Evolutionary conservation across 345 rosid genomes (phyloP).

Genomic region (Eucalyptus regnans): DNA sequence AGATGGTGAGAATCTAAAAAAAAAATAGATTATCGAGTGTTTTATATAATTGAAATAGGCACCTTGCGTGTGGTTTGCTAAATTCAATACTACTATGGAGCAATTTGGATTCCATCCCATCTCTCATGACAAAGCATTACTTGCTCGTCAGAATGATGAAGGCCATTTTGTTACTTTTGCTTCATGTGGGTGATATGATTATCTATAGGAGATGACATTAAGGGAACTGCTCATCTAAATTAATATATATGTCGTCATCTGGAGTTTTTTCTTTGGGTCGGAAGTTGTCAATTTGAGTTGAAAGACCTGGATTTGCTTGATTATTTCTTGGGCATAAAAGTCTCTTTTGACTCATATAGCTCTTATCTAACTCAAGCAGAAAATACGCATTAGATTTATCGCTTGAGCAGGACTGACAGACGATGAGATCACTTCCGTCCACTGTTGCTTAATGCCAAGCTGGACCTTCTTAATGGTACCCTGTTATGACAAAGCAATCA

Average conservation of each 20-base stretch:
- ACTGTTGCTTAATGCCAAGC: background rate
- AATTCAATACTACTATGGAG: background rate
- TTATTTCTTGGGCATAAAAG: background rate
- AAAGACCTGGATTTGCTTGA: background rate
- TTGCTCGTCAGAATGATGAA: too few species aligned
- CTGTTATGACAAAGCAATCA: too few species aligned
- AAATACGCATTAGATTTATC: background rate
- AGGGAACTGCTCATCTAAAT: too few species aligned
- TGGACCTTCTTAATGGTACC: background rate
- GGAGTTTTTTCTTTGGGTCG: background rate
- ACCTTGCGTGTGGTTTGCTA: background rate
- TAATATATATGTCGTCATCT: background rate
- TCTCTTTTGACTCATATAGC: background rate
- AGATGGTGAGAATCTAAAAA: background rate
- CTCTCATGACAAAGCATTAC: too few species aligned
- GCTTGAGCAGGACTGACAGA: background rate
- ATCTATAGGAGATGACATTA: too few species aligned
- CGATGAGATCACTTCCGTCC: background rate
- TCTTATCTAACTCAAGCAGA: background rate
- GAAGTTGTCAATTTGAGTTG: background rate
- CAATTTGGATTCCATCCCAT: background rate
- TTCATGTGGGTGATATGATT: too few species aligned
- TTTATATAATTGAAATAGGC: background rate
- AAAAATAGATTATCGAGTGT: background rate
- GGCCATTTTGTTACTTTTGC: too few species aligned